These are phyloP conservation scores for Ogataea nitratoaversa DNA, from an alignment of 805 yeast species.

Conservation along the genomic window DNA sequence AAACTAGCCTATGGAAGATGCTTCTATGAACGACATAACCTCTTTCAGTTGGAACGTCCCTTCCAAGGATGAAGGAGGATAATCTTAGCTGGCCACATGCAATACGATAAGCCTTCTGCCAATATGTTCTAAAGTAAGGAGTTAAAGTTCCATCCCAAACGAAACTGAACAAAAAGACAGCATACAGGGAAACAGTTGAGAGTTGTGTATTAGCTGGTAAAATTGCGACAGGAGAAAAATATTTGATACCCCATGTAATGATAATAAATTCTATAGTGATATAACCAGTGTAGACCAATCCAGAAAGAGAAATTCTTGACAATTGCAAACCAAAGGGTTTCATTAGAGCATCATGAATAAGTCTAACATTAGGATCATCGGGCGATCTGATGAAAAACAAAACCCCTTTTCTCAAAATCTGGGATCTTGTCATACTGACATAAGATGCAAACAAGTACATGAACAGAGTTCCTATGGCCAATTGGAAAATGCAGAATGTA, in stretches of 20 bases:
- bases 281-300: conserved; percentile 66
- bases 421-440: conserved; percentile 75
- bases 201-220: conserved; percentile 18
- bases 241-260: conserved; percentile 47
- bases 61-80: conserved; percentile 75
- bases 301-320: conserved; percentile 68
- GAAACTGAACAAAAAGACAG: not conserved
- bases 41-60: conserved; percentile 60
- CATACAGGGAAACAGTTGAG: not conserved
- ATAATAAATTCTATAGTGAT: conserved; percentile 73
- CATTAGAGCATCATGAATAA: conserved; percentile 81
- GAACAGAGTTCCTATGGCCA: conserved; percentile 75
- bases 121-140: conserved; percentile 29
- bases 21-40: conserved; percentile 62
- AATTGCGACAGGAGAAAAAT: conserved; percentile 29
- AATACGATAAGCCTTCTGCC: conserved; percentile 57
- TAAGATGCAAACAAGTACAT: conserved; percentile 85
- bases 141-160: conserved; percentile 23
- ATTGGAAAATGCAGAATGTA: conserved; percentile 15
- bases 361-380: conserved; percentile 85
- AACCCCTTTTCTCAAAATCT: conserved; percentile 81
- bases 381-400: conserved; percentile 89
- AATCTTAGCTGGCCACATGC: conserved; percentile 58
- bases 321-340: conserved; percentile 71
- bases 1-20: conserved; percentile 35